Evolutionary conservation across 2,329 filamentous ascomycete species (phyloP).

Genomic region (Rhexocercosporidium sp.): DNA sequence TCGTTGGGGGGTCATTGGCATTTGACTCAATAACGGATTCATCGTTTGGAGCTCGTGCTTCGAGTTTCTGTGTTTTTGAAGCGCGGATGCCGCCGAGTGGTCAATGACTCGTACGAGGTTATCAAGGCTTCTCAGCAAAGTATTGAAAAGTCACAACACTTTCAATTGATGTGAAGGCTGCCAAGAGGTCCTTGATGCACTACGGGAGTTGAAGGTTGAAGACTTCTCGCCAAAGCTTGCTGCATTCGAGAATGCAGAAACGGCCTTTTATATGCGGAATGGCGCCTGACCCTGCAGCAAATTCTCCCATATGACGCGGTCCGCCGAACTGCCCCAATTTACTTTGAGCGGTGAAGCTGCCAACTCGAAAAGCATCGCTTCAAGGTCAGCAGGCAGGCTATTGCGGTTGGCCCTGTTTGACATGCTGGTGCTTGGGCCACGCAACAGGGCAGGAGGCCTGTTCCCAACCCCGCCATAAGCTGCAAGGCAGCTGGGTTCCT

Average conservation of each 20-base stretch:
- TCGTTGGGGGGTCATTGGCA: not conserved
- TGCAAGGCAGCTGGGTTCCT: conserved; percentile 18
- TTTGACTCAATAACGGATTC: not conserved
- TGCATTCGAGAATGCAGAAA: not conserved
- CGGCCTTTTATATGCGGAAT: conserved; percentile 16
- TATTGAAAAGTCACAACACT: too few relatives aligned
- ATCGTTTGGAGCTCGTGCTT: not conserved
- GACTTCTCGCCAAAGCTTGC: conserved; percentile 7
- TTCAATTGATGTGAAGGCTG: too few relatives aligned
- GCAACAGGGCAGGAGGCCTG: conserved; percentile 33
- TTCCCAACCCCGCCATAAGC: conserved; percentile 37
- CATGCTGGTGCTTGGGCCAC: conserved; percentile 31
- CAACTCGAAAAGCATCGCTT: conserved; percentile 27
- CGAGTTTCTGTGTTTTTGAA: not conserved
- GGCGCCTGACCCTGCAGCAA: conserved; percentile 19
- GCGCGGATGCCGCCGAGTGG: conserved; percentile 9
- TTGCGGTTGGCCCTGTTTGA: conserved; percentile 30
- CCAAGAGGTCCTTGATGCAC: too few relatives aligned
- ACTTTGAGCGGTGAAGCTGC: conserved; percentile 34
- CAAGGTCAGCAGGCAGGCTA: conserved; percentile 26
- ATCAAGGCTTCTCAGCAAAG: too few relatives aligned
- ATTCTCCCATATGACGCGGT: conserved; percentile 32
- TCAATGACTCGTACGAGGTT: too few relatives aligned
- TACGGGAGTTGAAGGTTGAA: conserved; percentile 2
- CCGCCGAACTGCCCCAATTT: conserved; percentile 18